Evolutionary conservation across 2,329 filamentous ascomycete species (phyloP), one percentile per base, ranked within the genome.

Genomic region (Penicillium vulpinum): DNA sequence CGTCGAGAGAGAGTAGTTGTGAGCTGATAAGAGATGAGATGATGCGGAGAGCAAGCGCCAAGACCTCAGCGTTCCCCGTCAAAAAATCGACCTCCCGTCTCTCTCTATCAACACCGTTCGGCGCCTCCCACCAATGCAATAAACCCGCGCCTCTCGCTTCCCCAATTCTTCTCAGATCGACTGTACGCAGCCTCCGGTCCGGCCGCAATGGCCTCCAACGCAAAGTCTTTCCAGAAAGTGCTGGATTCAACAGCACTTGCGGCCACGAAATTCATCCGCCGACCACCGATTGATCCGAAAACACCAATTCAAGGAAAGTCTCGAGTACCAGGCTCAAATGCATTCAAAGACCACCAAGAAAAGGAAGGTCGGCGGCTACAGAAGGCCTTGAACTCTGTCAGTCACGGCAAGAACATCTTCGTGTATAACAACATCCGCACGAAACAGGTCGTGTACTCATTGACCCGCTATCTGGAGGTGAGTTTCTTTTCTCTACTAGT

Each of bases 391-490:
- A 75, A 77, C 52, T 75, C 77, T 53, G 63, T 80, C 53, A 72
- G 71, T 5, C 80, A 83, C 62, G 85, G 85, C 57, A 78, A 81
- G 65, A 80, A 85, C 71, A 85, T 88, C 67, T 88, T 84, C 71
- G 80, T 82, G 67, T 88, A 86, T 73, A 79, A 80, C 66, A 81
- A 88, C 70, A 75, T 84, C 63, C 79, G 80, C 60, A 87, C 85
- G 35, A 85, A 86, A 57, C 85, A 88, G 72, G 81, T 87, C 62
- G 75, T 88, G 53, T 88, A 88, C 72, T 87, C 85, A 22, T 73
- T 88, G 61, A 80, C 79, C 39, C 79, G 81, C 51, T 76, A 79
- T 51, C 70, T 87, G 44, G 77, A 85, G 62, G 84, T 86, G 75
- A 62, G 77, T 56, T 11, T 16, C 21, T 39, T 38, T 43, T 24